phyloP scores from a whole-genome alignment of 2,329 filamentous ascomycete species.

The Epichloe sp. region DNA sequence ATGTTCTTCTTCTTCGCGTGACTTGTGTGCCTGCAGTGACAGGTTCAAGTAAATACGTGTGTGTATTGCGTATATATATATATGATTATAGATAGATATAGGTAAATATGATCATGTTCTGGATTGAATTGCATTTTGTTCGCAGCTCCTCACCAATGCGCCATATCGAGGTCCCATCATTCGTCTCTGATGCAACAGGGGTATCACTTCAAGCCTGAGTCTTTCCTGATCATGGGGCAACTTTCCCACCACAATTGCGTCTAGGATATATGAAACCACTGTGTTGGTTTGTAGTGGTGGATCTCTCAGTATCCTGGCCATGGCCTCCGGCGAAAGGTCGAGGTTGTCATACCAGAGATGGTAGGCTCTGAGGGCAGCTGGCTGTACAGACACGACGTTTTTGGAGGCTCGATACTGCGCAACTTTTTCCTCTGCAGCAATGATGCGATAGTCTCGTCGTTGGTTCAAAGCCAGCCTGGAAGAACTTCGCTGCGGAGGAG shows the following conservation, averaged over 20 bases:
- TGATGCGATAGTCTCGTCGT: conserved; percentile 26
- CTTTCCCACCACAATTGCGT: conserved; percentile 36
- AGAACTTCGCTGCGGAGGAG: not conserved
- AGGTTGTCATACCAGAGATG: conserved; percentile 48
- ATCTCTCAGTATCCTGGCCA: conserved; percentile 44
- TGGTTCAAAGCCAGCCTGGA: not conserved
- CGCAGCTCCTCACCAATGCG: conserved; percentile 14
- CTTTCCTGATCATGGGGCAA: conserved; percentile 35
- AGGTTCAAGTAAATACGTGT: too few species aligned
- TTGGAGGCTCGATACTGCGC: conserved; percentile 22
- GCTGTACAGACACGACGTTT: conserved; percentile 12
- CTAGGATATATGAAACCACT: conserved; percentile 45
- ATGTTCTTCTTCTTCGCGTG: too few species aligned
- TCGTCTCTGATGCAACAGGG: conserved; percentile 15
- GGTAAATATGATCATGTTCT: too few species aligned
- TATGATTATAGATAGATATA: too few species aligned
- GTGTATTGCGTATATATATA: too few species aligned
- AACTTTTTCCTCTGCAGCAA: conserved; percentile 28
- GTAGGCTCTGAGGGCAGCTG: conserved; percentile 41
- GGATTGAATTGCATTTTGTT: not conserved
- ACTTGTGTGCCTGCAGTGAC: too few species aligned
- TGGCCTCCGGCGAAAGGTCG: conserved; percentile 30
- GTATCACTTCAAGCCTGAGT: conserved; percentile 31
- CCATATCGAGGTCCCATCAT: conserved; percentile 13
- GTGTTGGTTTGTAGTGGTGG: conserved; percentile 45